These are phyloP conservation scores for Rhizopus sp. DNA, from an alignment of 371 early-diverging fungal genomes.

Conservation along the genomic window DNA sequence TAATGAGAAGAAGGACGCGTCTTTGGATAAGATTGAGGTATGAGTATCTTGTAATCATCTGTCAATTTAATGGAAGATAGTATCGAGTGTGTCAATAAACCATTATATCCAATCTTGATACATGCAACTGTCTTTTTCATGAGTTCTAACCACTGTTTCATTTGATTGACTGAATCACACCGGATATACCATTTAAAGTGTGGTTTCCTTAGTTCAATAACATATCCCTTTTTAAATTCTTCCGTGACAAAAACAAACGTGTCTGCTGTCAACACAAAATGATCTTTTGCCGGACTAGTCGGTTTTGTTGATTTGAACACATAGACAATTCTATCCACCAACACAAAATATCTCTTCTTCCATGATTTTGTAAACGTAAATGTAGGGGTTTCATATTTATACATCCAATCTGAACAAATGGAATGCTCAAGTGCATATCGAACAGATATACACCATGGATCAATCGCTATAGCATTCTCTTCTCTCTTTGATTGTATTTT, in stretches of 20 bases:
- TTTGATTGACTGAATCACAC: slow-evolving; percentile 37
- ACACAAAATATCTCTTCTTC: slow-evolving; percentile 38
- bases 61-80: slow-evolving; percentile 28
- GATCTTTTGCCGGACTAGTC: slow-evolving; percentile 37
- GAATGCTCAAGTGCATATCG: slow-evolving; percentile 33
- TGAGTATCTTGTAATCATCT: slow-evolving; percentile 37
- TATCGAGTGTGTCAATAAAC: slow-evolving; percentile 17
- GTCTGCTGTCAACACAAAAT: slow-evolving; percentile 43
- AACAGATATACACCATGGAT: slow-evolving; percentile 42
- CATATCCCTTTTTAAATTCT: slow-evolving; percentile 44
- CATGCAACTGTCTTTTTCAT: slow-evolving; percentile 48
- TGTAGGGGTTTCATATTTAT: slow-evolving; percentile 35
- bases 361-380: slow-evolving; percentile 42
- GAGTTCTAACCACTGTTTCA: slow-evolving; percentile 39
- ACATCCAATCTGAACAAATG: slow-evolving; percentile 33
- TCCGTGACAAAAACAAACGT: slow-evolving; percentile 50
- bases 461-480: slow-evolving; percentile 11
- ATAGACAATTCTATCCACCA: slow-evolving; percentile 36
- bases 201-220: slow-evolving; percentile 47
- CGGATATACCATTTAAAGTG: slow-evolving; percentile 43
- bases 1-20: slow-evolving; percentile 1
- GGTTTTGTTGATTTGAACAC: slow-evolving; percentile 41
- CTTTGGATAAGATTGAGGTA: slow-evolving; percentile 3
- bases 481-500: slow-evolving; percentile 33
- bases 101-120: slow-evolving; percentile 36